Percentiles rank a stretch among this genome's conserved stretches.
These are phyloP conservation scores for Phytophthora cryptogea DNA, from an alignment of 352 stramenopile genomes.

Conservation along the genomic window DNA sequence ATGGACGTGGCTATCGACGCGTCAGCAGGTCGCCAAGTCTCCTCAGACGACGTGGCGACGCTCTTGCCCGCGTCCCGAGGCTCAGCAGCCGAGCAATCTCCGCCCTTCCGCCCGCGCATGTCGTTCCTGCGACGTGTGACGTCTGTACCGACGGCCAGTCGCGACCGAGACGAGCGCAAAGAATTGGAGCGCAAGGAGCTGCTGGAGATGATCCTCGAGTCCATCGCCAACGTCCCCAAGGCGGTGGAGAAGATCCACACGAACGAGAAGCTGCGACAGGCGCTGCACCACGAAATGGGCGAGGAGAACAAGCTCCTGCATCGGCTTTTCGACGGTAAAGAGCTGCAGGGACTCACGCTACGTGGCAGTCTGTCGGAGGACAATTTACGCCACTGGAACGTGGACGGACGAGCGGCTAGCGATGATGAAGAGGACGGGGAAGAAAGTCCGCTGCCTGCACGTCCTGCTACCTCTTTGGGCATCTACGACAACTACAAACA, in stretches of 20 bases:
- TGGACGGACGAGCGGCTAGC: constrained; percentile 8
- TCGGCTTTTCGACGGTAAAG: constrained; percentile 46
- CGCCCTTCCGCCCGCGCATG: constrained; percentile 36
- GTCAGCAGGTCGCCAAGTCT: not conserved
- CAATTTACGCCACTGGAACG: constrained; percentile 24
- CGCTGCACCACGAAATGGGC: constrained; percentile 62
- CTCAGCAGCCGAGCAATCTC: not conserved
- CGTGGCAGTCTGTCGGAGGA: constrained; percentile 28
- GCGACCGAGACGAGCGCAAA: constrained; percentile 54
- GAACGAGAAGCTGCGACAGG: constrained; percentile 65
- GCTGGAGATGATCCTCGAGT: constrained; percentile 77
- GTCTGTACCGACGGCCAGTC: constrained; percentile 20
- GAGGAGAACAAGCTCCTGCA: constrained; percentile 52
- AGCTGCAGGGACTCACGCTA: constrained; percentile 15
- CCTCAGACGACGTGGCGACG: not conserved
- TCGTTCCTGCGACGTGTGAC: constrained; percentile 41
- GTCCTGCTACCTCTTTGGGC: constrained; percentile 7
- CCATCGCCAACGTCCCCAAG: constrained; percentile 72
- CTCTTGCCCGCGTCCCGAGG: constrained; percentile 5
- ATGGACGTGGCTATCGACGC: constrained; percentile 10
- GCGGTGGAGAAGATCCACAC: constrained; percentile 74
- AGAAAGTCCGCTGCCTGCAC: constrained; percentile 2
- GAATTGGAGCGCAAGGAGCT: constrained; percentile 68
- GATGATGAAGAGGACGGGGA: constrained; percentile 12
- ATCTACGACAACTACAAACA: constrained; percentile 20